Evolutionary conservation across 495 filamentous ascomycete genomes (phyloP), one percentile per base, ranked within the genome.

Genomic region (Aspergillus diversus): DNA sequence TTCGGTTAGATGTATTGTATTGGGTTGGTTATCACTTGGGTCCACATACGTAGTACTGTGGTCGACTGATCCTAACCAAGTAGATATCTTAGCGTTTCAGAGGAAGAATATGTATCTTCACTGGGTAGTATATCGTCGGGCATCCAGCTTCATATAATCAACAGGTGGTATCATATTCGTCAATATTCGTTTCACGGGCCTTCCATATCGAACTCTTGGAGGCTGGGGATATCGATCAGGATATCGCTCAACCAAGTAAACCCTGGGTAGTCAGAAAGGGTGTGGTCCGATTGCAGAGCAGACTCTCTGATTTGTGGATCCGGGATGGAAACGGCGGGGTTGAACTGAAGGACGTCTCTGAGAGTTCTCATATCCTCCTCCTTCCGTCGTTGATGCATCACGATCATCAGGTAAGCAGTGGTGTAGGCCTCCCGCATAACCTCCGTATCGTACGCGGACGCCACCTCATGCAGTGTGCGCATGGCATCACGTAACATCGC

Each of bases 391-490:
- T 80, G 77, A 54, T 81, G 78, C 57, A 81, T 61, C 37, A 77
- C 63, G 50, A 84, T 72, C 21, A 84, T 75, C 57, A 83, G 59
- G 47, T 78, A 82, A 35, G 83, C 82, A 9, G 83, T 86, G 12
- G 75, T 80, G 55, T 81, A 75, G 3, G 84, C 83, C 66, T 86
- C 84, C 0, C 77, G 76, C 71, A 81, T 80, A 5, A 80, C 74
- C 43, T 69, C 55, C 0, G 79, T 86, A 49, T 81, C 72, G 61
- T 83, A 84, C 4, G 72, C 71, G 21, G 66, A 68, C 1, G 69
- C 71, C 1, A 86, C 79, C 51, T 77, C 73, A 16, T 78, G 69
- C 6, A 87, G 70, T 5, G 79, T 80, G n/a, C 67, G 71, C 77
- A 87, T 78, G 0, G 84, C 81, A n/a, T 77, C 75, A 11, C 73